Evolutionary conservation across 176 grass and related monocot genomes (phyloP), one percentile per base, ranked within the genome.

Genomic region (Carex scoparia): DNA sequence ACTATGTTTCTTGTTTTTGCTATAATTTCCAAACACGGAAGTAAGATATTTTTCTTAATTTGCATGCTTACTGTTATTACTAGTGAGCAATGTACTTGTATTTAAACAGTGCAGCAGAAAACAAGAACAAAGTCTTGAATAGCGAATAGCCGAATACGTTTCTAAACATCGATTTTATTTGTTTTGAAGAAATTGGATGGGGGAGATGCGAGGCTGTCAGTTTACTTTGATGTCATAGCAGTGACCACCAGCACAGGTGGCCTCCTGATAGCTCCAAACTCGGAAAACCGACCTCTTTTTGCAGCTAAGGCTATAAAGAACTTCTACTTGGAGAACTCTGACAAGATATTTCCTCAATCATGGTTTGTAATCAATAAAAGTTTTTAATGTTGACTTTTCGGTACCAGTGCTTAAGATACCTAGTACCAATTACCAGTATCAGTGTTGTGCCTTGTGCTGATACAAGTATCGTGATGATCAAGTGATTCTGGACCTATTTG

Each of bases 221-320:
- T 94, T 59, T 97, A 97, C 58, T 97, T 97, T 1, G 94, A 93
- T 87, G 79, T 93, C 46, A 91, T 97, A 69, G 56, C 94, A 71
- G 94, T 92, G 19, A 97, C 92, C 1, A 97, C 92, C 3, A 94
- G 94, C 79, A 97, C 94, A 84, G 92, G 94, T n/a, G 92, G 91
- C 1, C 87, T 97, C 42, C 61, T 97, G 55, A 56, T 86, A 31
- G 79, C 87, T 37, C 91, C 92, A 53, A 85, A 91, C 74, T 42
- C 71, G 16, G 79, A 88, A 56, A 86, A 78, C 44, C 91, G 69
- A 27, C 90, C 95, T 51, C 84, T 87, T 69, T 97, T 93, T 86
- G 72, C 87, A 0, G 91, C 91, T 55, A 93, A 93, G 84, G 92
- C 94, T 89, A 83, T 97, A 85, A 84, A 90, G 71, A 83, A 73